phyloP scores from a whole-genome alignment of 2,329 filamentous ascomycete genomes.

The Conoideocrella luteorostrata region DNA sequence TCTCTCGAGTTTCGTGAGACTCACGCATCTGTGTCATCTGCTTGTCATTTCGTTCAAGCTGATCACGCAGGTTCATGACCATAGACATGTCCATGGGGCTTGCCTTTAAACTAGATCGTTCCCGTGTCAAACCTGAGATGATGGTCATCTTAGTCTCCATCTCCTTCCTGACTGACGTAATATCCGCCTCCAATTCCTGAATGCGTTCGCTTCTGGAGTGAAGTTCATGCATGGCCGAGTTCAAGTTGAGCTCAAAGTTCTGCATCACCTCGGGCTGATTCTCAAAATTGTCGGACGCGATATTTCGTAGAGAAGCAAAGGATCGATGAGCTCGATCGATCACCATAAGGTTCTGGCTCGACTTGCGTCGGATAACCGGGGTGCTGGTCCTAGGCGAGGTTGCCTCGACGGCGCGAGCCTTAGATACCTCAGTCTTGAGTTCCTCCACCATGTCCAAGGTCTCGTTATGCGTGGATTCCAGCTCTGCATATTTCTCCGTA shows the following conservation, averaged over 20 bases:
- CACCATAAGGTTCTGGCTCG: constrained; percentile 79
- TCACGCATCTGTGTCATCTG: constrained; percentile 70
- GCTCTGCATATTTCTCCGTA: constrained; percentile 70
- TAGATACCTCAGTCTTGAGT: constrained; percentile 78
- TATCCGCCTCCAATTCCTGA: constrained; percentile 79
- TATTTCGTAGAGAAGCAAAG: constrained; percentile 80
- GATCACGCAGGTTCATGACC: constrained; percentile 78
- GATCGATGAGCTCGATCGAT: constrained; percentile 89
- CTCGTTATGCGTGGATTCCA: constrained; percentile 76
- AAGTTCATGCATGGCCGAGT: constrained; percentile 87
- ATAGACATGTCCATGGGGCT: constrained; percentile 88
- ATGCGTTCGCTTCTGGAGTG: constrained; percentile 82
- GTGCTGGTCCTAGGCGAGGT: constrained; percentile 58
- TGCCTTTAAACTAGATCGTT: constrained; percentile 79
- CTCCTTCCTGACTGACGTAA: constrained; percentile 80
- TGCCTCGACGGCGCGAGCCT: constrained; percentile 58
- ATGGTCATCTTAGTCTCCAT: constrained; percentile 97
- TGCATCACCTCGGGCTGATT: constrained; percentile 77
- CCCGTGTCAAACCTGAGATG: constrained; percentile 87
- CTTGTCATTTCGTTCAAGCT: constrained; percentile 79
- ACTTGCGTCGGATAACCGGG: constrained; percentile 86
- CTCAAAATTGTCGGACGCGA: constrained; percentile 82
- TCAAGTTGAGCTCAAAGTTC: constrained; percentile 86
- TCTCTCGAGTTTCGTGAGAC: constrained; percentile 65
- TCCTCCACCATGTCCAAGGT: constrained; percentile 83